Percentiles rank a stretch among this genome's conserved stretches.
phyloP scores from a whole-genome alignment of 106 monocot genomes.

The Amphibolis antarctica region DNA sequence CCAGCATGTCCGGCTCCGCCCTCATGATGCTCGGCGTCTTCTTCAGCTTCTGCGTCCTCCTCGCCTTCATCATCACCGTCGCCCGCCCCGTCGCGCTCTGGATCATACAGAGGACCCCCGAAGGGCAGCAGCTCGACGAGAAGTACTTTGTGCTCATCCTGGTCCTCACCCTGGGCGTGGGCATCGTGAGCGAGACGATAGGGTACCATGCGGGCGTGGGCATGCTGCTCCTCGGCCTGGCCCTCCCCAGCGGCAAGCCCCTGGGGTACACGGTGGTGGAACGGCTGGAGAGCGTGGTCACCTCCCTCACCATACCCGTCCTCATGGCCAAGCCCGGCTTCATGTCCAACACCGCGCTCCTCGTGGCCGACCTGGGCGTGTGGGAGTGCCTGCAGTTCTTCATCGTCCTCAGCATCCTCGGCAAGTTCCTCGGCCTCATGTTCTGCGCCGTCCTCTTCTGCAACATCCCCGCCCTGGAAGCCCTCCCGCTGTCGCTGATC shows the following conservation, averaged over 20 bases:
- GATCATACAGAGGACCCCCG: slow-evolving; percentile 1
- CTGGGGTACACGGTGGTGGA: slow-evolving; percentile 7
- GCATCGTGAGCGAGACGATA: not conserved
- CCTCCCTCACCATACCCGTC: slow-evolving; percentile 17
- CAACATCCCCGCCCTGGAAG: slow-evolving; percentile 1
- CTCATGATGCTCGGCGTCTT: not conserved
- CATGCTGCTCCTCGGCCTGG: slow-evolving; percentile 7
- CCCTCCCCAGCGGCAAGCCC: slow-evolving; percentile 10
- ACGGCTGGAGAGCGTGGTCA: slow-evolving; percentile 1
- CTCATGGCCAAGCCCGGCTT: slow-evolving; percentile 15
- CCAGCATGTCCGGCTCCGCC: too few relatives aligned
- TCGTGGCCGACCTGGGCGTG: not conserved
- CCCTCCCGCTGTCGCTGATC: not conserved
- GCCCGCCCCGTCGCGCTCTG: not conserved
- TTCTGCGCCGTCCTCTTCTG: slow-evolving; percentile 1
- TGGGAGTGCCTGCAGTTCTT: not conserved
- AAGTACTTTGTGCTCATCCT: slow-evolving; percentile 5
- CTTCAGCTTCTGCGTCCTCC: not conserved
- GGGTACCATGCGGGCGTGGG: slow-evolving; percentile 2
- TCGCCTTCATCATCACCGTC: not conserved
- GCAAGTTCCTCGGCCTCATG: slow-evolving; percentile 11
- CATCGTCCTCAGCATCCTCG: not conserved
- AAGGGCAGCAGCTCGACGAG: slow-evolving; percentile 9
- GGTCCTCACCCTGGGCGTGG: not conserved
- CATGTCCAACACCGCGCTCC: not conserved